A percentile compares a stretch with the other conserved stretches of the same genome.
Evolutionary conservation across 176 grass and related monocot species (phyloP).

Genomic region (Neostapfia colusana): DNA sequence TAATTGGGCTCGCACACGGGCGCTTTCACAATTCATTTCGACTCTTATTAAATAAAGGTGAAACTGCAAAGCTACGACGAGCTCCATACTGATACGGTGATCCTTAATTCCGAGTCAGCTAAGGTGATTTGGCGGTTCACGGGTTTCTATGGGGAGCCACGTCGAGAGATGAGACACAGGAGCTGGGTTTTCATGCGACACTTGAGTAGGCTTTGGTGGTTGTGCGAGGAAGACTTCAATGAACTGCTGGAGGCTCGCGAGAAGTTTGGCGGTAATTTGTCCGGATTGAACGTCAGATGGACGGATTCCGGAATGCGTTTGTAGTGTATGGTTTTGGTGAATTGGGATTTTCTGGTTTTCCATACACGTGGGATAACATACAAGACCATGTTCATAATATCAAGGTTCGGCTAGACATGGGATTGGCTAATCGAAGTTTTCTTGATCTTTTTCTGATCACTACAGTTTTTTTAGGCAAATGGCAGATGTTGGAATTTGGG

Average conservation of each 20-base stretch:
- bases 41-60: not conserved
- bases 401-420: not conserved
- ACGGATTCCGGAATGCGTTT: not conserved
- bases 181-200: not conserved
- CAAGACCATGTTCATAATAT: accelerated
- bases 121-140: not conserved
- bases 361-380: not conserved
- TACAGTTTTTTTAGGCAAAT: no score
- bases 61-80: not conserved
- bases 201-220: not conserved
- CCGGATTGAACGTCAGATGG: not conserved
- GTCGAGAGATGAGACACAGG: accelerated
- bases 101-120: not conserved
- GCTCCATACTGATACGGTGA: not conserved
- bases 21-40: no score
- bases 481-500: no score
- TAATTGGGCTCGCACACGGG: no score
- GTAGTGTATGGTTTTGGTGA: not conserved
- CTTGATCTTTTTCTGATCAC: no score
- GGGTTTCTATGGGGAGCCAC: not conserved
- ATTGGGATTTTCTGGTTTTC: not conserved
- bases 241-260: not conserved
- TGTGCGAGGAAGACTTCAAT: not conserved
- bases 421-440: accelerated
- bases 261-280: not conserved